Base-by-base conservation (phyloP, 2,329 filamentous ascomycete species). In the Scedosporium dehoogii region DNA sequence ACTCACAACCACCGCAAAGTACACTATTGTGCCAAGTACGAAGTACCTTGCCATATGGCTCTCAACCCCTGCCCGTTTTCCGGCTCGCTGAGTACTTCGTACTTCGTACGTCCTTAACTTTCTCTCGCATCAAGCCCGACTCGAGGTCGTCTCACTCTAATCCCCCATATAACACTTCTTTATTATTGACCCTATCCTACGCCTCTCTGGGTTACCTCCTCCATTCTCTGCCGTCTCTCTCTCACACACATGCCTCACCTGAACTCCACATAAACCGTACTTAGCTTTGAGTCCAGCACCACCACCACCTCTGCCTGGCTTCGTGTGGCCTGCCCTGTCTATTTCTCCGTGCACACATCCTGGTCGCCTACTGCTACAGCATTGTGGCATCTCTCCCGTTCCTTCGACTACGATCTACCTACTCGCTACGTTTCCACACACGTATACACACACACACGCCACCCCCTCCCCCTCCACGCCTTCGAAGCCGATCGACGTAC, bases 151-250 rank as follows among this genome's bases (percentile, higher is more conserved):
- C 55, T 38, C 27, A 58, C 55, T 16, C 55, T 41, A 29, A 29
- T 58, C 16, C 25, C 55, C 29, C 41, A 25, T 58, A 60, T 48
- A 55, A 55, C 46, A 42, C 48, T 9, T 53, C 21, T 25, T 46
- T 48, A 23, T 60, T 53, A 29, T 55, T 51, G 27, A 29, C 59
- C 21, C 51, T 42, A 29, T 48, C 21, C 51, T 42, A 41, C 14
- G 6, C 29, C 29, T 42, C 29, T 16, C n/a, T 42, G 33, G 14
- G 18, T 25, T 42, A 21, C 21, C 48, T 38, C 48, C 33, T 29
- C 58, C 44, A 53, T 55, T 60, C 59, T 61, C 44, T 61, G 59
- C 59, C 48, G 59, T 56, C 59, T 61, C 59, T 53, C 29, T 33
- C 48, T 53, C 48, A 21, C 48, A 53, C 48, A 53, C 48, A 56